Evolutionary conservation across 2,329 filamentous ascomycete genomes (phyloP).

Genomic region (Fusarium brachygibbosum): DNA sequence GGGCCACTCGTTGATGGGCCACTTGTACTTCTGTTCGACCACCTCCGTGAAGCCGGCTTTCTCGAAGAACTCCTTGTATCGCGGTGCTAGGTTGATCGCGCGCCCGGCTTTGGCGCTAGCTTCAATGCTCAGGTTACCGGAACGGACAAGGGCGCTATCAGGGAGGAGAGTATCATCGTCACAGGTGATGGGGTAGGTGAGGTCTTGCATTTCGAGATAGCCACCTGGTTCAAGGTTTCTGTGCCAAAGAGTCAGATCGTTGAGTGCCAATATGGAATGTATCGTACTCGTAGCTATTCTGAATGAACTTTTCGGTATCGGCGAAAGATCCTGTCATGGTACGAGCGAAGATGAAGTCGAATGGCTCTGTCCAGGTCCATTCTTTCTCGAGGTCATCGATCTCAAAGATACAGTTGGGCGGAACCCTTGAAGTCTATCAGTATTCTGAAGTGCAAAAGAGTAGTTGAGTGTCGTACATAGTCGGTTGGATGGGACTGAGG

Average conservation of each 20-base stretch:
- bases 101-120: slow-evolving; percentile 17
- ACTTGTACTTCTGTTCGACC: slow-evolving; percentile 5
- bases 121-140: neutral
- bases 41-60: slow-evolving; percentile 8
- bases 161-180: slow-evolving; percentile 3
- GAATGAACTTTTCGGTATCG: slow-evolving; percentile 6
- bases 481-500: slow-evolving; percentile 14
- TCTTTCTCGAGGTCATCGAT: slow-evolving; percentile 21
- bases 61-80: slow-evolving; percentile 15
- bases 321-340: slow-evolving; percentile 22
- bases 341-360: slow-evolving; percentile 16
- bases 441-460: no score
- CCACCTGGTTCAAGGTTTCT: slow-evolving; percentile 13
- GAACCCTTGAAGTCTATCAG: neutral
- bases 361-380: slow-evolving; percentile 15
- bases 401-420: slow-evolving; percentile 7
- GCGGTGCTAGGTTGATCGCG: slow-evolving; percentile 6
- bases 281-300: neutral
- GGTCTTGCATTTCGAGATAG: slow-evolving; percentile 22
- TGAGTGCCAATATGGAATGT: accelerated
- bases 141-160: neutral
- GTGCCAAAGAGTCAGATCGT: accelerated
- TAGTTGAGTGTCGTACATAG: neutral
- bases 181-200: slow-evolving; percentile 19
- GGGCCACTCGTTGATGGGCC: slow-evolving; percentile 30